Evolutionary conservation across 441 rosid species (phyloP).

Genomic region (Erodium chrysanthum): DNA sequence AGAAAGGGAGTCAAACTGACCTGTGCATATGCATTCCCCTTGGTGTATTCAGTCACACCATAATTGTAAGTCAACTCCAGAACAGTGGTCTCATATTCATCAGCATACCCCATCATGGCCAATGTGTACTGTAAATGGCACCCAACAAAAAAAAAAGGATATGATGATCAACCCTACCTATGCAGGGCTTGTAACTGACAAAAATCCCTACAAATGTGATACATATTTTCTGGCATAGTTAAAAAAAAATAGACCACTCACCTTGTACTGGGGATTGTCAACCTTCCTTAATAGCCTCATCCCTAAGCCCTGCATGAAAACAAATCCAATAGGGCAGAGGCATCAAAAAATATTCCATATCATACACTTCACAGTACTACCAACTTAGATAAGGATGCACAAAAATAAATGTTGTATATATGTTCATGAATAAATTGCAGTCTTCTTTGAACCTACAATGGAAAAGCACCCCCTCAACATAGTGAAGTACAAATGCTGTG

Average conservation of each 20-base stretch:
- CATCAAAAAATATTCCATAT: no score
- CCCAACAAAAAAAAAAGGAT: constrained; percentile 8
- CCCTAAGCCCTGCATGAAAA: constrained; percentile 63
- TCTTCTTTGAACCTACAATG: no score
- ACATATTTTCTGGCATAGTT: neutral
- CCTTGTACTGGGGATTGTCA: constrained; percentile 83
- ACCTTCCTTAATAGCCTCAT: constrained; percentile 64
- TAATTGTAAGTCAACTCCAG: constrained; percentile 79
- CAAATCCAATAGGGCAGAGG: neutral
- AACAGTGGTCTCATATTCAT: constrained; percentile 69
- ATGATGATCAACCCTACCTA: neutral
- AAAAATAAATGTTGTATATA: no score
- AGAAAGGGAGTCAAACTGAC: constrained; percentile 23
- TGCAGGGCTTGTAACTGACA: no score
- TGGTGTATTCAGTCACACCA: constrained; percentile 82
- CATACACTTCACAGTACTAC: no score
- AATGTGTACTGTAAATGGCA: constrained; percentile 48
- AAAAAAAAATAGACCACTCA: constrained; percentile 19
- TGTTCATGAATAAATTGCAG: no score
- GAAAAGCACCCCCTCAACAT: no score
- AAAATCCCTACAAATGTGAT: neutral
- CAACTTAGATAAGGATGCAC: no score
- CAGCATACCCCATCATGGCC: constrained; percentile 90
- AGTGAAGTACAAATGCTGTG: no score
- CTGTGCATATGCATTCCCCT: constrained; percentile 94